phyloP scores from a whole-genome alignment of 129 eudicot genomes.

The Saussurea involucrata region DNA sequence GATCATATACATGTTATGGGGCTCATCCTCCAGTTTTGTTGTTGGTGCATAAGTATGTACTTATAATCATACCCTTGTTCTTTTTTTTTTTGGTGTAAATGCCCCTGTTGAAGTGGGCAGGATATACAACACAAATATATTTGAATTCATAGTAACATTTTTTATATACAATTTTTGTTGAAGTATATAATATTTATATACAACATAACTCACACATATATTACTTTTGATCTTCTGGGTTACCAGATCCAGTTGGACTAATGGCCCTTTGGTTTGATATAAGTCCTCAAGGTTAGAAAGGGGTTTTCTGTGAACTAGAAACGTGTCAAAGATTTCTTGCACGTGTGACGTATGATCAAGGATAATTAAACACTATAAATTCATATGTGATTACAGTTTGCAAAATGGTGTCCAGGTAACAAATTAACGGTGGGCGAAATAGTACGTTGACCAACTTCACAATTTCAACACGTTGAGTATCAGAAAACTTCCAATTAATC shows the following conservation, averaged over 20 bases:
- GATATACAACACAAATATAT: not conserved
- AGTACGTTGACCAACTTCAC: conserved; percentile 10
- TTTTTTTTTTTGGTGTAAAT: conserved; percentile 4
- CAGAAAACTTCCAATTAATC: conserved; percentile 1
- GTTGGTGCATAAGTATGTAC: conserved; percentile 12
- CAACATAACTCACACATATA: not conserved
- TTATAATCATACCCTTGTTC: conserved; percentile 4
- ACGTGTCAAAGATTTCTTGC: not conserved
- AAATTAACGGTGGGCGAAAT: conserved; percentile 22
- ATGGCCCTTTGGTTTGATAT: too few species aligned
- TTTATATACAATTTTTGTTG: not conserved
- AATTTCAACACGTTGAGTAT: conserved; percentile 1
- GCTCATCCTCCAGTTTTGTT: conserved; percentile 27
- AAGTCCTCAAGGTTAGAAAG: not conserved
- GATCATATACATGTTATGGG: conserved; percentile 18
- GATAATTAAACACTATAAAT: not conserved
- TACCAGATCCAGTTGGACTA: not conserved
- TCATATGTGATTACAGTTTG: conserved; percentile 15
- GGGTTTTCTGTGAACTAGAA: not conserved
- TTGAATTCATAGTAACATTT: not conserved
- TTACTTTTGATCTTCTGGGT: too few species aligned
- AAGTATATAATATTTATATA: not conserved
- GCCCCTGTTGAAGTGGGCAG: not conserved
- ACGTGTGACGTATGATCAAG: not conserved
- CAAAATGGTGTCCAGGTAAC: conserved; percentile 9